Evolutionary conservation across 2,329 filamentous ascomycete genomes (phyloP), one percentile per base, ranked within the genome.

Genomic region (Diaporthe sp.): DNA sequence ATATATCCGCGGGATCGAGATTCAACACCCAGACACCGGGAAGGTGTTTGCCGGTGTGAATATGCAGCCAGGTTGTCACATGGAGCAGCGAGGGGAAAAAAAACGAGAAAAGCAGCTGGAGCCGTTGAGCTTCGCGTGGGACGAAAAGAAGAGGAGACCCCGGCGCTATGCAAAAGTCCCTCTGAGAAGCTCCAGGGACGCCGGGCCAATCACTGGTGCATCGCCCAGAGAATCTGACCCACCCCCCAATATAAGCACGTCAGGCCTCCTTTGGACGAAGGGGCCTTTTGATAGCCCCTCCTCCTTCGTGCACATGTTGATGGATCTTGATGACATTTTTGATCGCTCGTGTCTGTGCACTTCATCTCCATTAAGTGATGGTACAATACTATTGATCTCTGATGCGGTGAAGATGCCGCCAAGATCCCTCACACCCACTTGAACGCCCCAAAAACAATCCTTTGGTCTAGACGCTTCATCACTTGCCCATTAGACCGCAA

Each of bases 131-230:
- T 53, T 39, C 46, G 65, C 42, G 46, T 68, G 44, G 62, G 62
- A 68, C 62, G 44, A 68, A 65, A 49, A 44, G 44, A 68, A 53
- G 65, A 68, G 46, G 46, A 68, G 65, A 53, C 46, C 39, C 51
- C 65, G 49, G 65, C 65, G 65, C 65, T 55, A 68, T 55, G 34
- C 65, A 69, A 69, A 55, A 69, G 65, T 69, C 65, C 65, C 65
- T 55, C 8, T 55, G 49, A 19, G 49, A 69, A 69, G 49, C 49
- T 55, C 65, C 65, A 69, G 46, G 49, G 49, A 55, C 65, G 65
- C 65, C 65, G 15, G 65, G 28, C 65, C 65, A 69, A 55, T 69
- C 65, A 42, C 13, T 69, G 46, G n/a, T 69, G 65, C 65, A 69
- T 69, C 8, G 65, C 49, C 65, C n/a, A 69, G 65, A 55, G n/a